Base-by-base conservation (phyloP, 345 rosid species). In the Fremontodendron californicum region DNA sequence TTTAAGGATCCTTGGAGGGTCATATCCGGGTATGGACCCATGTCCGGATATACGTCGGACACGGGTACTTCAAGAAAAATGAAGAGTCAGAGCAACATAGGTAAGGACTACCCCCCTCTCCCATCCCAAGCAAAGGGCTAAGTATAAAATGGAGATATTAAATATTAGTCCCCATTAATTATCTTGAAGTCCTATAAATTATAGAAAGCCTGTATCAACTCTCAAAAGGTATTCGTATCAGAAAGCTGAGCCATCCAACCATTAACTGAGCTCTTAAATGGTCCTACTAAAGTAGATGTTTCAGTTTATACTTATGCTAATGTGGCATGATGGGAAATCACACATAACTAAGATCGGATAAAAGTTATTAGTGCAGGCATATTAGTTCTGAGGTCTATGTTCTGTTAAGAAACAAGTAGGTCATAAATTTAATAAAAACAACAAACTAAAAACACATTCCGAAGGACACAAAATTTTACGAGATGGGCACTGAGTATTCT, bases 401-500 rank as follows among this genome's bases (percentile, higher is more conserved):
- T 42, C 54, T 13, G 21, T 25, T 9, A 46, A 69, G 33, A 46
- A 46, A 16, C 57, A 27, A 69, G 18, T 49, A 16, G 60, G 35
- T 23, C 27, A 57, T 5, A 77, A 12, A 66, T 63, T 39, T 39
- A 29, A 4, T 29, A 45, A 10, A 40, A 62, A 35, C 40, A 57
- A 42, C n/a, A 62, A 62, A 15, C 8, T 8, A 21, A 62, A 39
- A 69, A 75, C 19, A 45, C 29, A 57, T 2, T 78, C 48, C 5
- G 84, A 84, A 54, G 42, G 75, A 11, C 75, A 39, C 19, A 78
- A 74, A 61, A 25, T 75, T 68, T 90, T 87, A 95, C 99, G 90
- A 84, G 85, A 95, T 90, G 33, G 86, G 94, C 46, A 81, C 58
- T 0, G 99, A 89, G 88, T 90, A 96, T 42, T 86, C 72, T 39